A percentile compares a stretch with the other conserved stretches of the same genome.
phyloP scores from a whole-genome alignment of 306 rosid species.

The Neltuma alba region DNA sequence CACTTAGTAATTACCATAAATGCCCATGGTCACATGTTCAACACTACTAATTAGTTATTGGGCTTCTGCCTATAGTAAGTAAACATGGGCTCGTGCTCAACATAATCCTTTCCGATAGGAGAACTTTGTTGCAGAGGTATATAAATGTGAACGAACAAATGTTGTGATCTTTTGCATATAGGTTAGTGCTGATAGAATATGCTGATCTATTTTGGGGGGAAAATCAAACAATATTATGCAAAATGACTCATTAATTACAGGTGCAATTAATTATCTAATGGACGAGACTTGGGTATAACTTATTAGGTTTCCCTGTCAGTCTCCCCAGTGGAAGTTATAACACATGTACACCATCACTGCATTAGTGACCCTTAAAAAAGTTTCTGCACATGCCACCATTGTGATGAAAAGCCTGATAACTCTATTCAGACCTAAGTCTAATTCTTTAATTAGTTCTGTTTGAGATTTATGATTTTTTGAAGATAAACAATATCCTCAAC shows the following conservation, averaged over 20 bases:
- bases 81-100: too few relatives aligned
- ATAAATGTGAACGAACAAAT: background rate
- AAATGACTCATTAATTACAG: background rate
- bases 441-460: background rate
- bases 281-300: background rate
- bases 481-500: background rate
- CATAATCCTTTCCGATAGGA: background rate
- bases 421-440: background rate
- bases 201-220: background rate
- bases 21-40: too few relatives aligned
- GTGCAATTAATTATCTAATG: background rate
- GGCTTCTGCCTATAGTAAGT: too few relatives aligned
- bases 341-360: background rate
- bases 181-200: background rate
- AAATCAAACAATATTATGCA: background rate
- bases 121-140: background rate
- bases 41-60: too few relatives aligned
- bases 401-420: background rate
- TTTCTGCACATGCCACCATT: background rate
- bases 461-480: background rate
- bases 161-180: background rate
- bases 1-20: too few relatives aligned
- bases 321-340: background rate
- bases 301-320: background rate
- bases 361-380: background rate